Percentiles rank a stretch among this genome's conserved stretches.
phyloP scores from a whole-genome alignment of 768 basidiomycete genomes.

The Boletus vinaceobasis region DNA sequence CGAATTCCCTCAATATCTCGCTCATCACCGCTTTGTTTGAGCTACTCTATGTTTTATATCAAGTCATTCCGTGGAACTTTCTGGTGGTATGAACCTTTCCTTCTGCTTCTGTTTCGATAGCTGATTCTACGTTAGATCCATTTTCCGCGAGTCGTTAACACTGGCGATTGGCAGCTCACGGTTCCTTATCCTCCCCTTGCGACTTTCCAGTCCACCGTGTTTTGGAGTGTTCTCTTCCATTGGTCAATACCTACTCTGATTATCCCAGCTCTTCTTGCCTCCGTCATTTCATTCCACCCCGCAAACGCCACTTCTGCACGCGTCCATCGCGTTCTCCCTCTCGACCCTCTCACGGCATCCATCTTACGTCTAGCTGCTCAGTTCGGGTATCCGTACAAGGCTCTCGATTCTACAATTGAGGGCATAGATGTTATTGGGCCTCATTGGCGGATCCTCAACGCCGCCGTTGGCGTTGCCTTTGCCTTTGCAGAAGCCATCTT shows the following conservation, averaged over 20 bases:
- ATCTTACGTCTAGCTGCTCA: constrained; percentile 63
- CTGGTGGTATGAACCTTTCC: constrained; percentile 34
- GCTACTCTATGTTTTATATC: constrained; percentile 48
- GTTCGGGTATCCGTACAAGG: constrained; percentile 51
- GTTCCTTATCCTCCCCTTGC: constrained; percentile 49
- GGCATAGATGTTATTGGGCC: constrained; percentile 55
- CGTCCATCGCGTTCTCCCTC: constrained; percentile 25
- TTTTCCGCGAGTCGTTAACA: constrained; percentile 8
- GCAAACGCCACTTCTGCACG: constrained; percentile 28
- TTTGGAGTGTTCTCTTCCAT: constrained; percentile 55
- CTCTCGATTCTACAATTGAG: constrained; percentile 18
- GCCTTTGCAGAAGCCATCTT: constrained; percentile 66
- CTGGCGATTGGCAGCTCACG: constrained; percentile 14
- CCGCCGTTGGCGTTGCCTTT: constrained; percentile 56
- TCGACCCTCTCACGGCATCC: constrained; percentile 63
- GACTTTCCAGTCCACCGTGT: constrained; percentile 43
- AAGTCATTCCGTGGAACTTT: constrained; percentile 52
- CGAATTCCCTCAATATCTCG: constrained; percentile 64
- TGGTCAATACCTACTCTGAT: constrained; percentile 63
- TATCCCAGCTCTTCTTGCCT: constrained; percentile 54
- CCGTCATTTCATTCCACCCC: constrained; percentile 61
- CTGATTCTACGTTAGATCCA: constrained; percentile 15
- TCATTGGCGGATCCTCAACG: constrained; percentile 53
- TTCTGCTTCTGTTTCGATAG: background rate
- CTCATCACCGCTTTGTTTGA: constrained; percentile 52